These are phyloP conservation scores for Vicia villosa DNA, from an alignment of 306 rosid species.

Conservation along the genomic window DNA sequence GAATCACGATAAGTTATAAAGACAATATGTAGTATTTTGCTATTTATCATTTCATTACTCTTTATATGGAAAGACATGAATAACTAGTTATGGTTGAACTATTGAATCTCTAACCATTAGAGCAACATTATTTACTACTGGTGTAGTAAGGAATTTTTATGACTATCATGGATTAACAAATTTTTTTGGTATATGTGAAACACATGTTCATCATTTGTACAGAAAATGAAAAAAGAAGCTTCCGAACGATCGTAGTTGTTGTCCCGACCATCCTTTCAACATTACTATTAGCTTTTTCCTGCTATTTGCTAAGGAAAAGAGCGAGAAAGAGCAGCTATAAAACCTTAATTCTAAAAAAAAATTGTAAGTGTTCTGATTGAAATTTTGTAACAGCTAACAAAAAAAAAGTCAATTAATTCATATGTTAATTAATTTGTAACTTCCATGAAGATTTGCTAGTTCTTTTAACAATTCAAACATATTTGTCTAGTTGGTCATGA, in stretches of 20 bases:
- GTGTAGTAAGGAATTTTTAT: no score
- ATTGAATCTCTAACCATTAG: no score
- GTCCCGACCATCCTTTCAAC: background rate
- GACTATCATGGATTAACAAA: background rate
- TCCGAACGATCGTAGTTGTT: background rate
- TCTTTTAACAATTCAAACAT: background rate
- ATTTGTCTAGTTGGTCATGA: conserved; percentile 1
- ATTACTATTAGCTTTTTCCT: background rate
- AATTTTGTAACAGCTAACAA: no score
- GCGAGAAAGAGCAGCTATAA: background rate
- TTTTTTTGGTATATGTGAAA: background rate
- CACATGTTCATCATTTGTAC: background rate
- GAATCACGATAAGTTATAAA: no score
- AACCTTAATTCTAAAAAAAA: background rate
- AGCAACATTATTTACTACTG: no score
- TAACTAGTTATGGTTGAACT: no score
- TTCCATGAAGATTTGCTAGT: no score
- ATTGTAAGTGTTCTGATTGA: background rate
- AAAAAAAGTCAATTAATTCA: no score
- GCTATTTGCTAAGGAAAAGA: background rate
- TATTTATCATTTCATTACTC: no score
- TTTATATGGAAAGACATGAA: no score
- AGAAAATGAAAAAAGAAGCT: background rate
- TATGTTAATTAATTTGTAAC: no score
- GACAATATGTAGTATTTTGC: background rate